Evolutionary conservation across 1,139 yeast species (phyloP), one percentile per base, ranked within the genome.

Genomic region (Blastobotrys illinoisensis): DNA sequence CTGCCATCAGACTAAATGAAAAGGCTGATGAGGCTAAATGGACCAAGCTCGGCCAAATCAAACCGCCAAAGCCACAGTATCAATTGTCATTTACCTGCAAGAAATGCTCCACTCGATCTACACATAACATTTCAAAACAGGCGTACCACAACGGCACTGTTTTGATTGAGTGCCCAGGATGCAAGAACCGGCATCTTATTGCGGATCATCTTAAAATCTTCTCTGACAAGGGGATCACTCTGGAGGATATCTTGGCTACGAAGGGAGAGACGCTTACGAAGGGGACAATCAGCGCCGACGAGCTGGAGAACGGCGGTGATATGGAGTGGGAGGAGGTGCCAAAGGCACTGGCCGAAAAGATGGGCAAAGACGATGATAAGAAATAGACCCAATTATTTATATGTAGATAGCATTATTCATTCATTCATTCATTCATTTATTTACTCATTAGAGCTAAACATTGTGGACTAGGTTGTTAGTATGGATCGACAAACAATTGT

Each of bases 61-160:
- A 53, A 19, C 51, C 54, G 4, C 51, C 49, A 6, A 82, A 85
- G 57, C 96, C 96, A 1, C 81, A 84, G 69, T 75, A 88, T 62
- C 86, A 90, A 85, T 79, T 93, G 28, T 93, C 96, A 0, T 91
- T 93, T 71, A 93, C 97, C 0, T 93, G 99, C 71, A 93, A 90
- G 69, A 82, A 83, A 62, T 93, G 99, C 71, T 79, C 82, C 52
- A 81, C 88, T 6, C 75, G 98, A 55, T 88, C 97, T 0, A 82
- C 91, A 2, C 98, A 93, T 67, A 79, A 85, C 3, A 85, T 93
- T 65, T 87, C 97, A 16, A 91, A 90, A 62, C 98, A 93, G 69
- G 91, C 97, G 0, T 93, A 93, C 67, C 81, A 85, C 21, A 76
- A 78, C 24, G 99, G 99, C 1, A 85, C 97, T 0, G 97, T 93